Conservation (phyloP, 306 rosid genomes). For the Cercis canadensis region DNA sequence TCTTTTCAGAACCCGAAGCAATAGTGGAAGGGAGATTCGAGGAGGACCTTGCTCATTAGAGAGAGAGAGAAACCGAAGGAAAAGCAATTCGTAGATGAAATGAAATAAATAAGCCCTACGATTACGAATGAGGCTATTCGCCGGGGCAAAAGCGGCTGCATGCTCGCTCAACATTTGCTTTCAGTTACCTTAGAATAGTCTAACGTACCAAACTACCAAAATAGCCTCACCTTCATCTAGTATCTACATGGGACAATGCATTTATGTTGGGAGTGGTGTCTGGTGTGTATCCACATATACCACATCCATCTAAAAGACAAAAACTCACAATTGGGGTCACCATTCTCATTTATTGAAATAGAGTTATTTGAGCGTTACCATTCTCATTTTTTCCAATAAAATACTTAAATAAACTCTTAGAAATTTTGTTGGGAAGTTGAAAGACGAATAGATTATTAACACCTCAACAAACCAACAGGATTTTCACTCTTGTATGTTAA, state of each 20-base stretch:
- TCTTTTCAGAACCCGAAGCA: slow-evolving; percentile 32
- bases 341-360: too few species aligned
- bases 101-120: slow-evolving; percentile 11
- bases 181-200: slow-evolving; percentile 33
- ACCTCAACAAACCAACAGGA: too few species aligned
- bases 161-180: slow-evolving; percentile 38
- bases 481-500: too few species aligned
- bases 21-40: slow-evolving; percentile 50
- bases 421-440: too few species aligned
- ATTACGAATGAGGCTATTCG: slow-evolving; percentile 2
- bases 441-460: too few species aligned
- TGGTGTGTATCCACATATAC: slow-evolving; percentile 13
- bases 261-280: slow-evolving; percentile 13
- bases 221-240: not conserved
- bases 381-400: too few species aligned
- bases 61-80: slow-evolving; percentile 41
- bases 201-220: slow-evolving; percentile 2
- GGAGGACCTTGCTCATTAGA: slow-evolving; percentile 37
- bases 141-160: slow-evolving; percentile 52
- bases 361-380: too few species aligned
- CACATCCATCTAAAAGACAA: not conserved
- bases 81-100: slow-evolving; percentile 2
- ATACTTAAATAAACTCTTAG: too few species aligned
- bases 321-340: too few species aligned
- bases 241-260: slow-evolving; percentile 2